A percentile compares a stretch with the other conserved stretches of the same genome.
Conservation (phyloP, 768 basidiomycete species). For the Suillus alpinus region DNA sequence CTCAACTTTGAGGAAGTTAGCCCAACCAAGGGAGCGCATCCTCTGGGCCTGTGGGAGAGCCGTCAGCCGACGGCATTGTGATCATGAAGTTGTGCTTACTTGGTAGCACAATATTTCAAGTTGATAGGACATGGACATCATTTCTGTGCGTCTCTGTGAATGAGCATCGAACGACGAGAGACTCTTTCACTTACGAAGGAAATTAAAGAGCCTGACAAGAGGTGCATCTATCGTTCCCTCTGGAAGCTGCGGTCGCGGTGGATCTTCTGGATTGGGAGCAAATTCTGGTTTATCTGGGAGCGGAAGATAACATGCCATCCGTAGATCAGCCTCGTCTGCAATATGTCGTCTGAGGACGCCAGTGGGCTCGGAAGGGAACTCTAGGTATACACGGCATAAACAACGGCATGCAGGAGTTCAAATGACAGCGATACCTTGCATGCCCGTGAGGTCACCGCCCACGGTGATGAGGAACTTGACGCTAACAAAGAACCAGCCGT, state of each 20-base stretch:
- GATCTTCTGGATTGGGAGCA: slow-evolving; percentile 39
- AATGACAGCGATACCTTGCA: slow-evolving; percentile 50
- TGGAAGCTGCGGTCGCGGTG: slow-evolving; percentile 49
- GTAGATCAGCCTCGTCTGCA: slow-evolving; percentile 68
- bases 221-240: slow-evolving; percentile 74
- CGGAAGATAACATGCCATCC: slow-evolving; percentile 62
- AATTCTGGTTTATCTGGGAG: slow-evolving; percentile 40
- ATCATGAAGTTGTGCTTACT: slow-evolving; percentile 23
- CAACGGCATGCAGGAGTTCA: neutral
- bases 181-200: slow-evolving; percentile 64
- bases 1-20: slow-evolving; percentile 66
- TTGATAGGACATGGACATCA: slow-evolving; percentile 91
- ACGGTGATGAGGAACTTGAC: slow-evolving; percentile 74
- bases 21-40: slow-evolving; percentile 86
- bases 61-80: neutral
- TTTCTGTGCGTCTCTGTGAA: slow-evolving; percentile 47
- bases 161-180: neutral
- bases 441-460: slow-evolving; percentile 68
- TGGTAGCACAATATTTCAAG: slow-evolving; percentile 87
- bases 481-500: slow-evolving; percentile 85
- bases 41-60: slow-evolving; percentile 51
- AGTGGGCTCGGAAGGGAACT: slow-evolving; percentile 69
- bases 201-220: slow-evolving; percentile 81
- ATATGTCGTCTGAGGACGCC: slow-evolving; percentile 65
- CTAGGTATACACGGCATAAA: slow-evolving; percentile 33